A percentile compares a stretch with the other conserved stretches of the same genome.
Evolutionary conservation across 2,329 filamentous ascomycete species (phyloP).

Genomic region (Lachnum nothofagi): DNA sequence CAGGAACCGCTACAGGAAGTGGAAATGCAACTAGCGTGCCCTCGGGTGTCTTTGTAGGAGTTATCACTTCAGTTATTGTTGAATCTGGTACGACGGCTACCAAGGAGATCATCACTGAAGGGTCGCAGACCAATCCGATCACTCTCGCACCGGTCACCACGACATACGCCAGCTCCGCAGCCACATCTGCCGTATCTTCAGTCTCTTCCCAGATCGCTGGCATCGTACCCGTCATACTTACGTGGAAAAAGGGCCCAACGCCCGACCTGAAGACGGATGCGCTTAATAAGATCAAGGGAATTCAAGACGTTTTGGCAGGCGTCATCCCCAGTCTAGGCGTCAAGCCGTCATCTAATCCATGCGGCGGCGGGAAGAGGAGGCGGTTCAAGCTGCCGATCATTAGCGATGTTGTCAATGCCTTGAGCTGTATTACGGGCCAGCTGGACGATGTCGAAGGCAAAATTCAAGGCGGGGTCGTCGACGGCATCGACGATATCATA

Average conservation of each 20-base stretch:
- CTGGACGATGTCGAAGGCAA: neutral
- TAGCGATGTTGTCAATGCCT: conserved; percentile 1
- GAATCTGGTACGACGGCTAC: conserved; percentile 1
- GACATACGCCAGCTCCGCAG: neutral
- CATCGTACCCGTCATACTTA: neutral
- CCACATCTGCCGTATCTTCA: conserved; percentile 1
- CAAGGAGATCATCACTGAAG: neutral
- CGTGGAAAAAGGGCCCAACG: neutral
- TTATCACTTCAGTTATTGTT: neutral
- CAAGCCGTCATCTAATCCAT: neutral
- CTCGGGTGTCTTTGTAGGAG: neutral
- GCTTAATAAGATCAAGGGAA: neutral
- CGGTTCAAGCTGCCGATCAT: neutral
- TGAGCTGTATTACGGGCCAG: neutral
- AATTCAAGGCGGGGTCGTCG: neutral
- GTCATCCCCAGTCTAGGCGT: neutral
- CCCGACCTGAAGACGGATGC: conserved; percentile 1
- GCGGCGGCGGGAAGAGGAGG: neutral
- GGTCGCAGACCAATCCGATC: neutral
- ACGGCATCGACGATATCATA: neutral
- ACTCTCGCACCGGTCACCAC: conserved; percentile 1
- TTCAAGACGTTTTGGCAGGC: neutral
- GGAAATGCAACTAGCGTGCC: neutral
- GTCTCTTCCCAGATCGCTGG: neutral
- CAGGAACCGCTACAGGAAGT: neutral